Conservation (phyloP, 176 grass and related monocot genomes). For the Oryza longistaminata region DNA sequence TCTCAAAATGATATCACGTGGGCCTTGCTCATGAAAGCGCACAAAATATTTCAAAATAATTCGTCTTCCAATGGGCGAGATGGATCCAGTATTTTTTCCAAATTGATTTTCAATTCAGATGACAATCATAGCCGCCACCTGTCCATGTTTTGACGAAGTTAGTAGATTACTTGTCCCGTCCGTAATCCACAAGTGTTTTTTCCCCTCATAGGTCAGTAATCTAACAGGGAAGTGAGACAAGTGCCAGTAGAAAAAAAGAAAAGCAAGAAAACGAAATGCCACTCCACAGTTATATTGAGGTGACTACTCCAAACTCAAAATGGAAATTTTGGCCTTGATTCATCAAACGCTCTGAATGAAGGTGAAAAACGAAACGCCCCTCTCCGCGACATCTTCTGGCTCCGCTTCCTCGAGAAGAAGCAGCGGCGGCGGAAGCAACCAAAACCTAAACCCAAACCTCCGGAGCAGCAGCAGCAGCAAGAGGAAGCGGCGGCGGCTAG, state of each 20-base stretch:
- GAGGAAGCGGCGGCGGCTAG: background rate
- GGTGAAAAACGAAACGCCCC: background rate
- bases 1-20: constrained; percentile 14
- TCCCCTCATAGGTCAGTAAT: background rate
- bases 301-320: background rate
- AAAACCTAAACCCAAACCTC: constrained; percentile 7
- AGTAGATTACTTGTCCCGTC: background rate
- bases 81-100: background rate
- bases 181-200: background rate
- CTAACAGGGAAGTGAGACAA: background rate
- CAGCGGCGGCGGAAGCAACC: background rate
- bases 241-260: background rate
- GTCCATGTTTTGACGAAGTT: constrained; percentile 13
- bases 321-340: background rate
- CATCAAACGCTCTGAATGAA: background rate
- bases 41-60: background rate
- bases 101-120: background rate
- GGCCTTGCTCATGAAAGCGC: background rate
- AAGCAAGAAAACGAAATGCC: background rate
- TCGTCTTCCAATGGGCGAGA: background rate
- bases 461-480: background rate
- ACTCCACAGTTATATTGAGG: background rate
- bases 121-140: background rate
- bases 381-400: constrained; percentile 65
- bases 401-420: constrained; percentile 75